Evolutionary conservation across 129 eudicot genomes (phyloP).

Genomic region (Centella asiatica): DNA sequence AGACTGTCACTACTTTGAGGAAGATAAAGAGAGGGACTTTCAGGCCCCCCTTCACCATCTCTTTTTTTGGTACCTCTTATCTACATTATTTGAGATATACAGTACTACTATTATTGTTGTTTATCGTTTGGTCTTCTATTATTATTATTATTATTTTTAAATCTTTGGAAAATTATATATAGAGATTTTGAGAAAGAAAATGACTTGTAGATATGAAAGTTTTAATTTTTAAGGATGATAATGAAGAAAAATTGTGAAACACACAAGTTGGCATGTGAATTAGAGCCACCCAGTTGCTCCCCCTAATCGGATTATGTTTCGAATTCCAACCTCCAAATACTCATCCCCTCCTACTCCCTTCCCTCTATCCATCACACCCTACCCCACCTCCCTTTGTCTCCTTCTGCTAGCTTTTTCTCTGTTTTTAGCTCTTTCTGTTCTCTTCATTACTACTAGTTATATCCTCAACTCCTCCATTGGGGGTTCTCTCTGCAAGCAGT

Average conservation of each 20-base stretch:
- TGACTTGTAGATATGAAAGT: background rate
- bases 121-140: too few relatives aligned
- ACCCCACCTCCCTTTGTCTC: slow-evolving; percentile 26
- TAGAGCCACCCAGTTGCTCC: slow-evolving; percentile 26
- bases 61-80: background rate
- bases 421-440: slow-evolving; percentile 6
- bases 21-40: background rate
- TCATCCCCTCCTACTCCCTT: slow-evolving; percentile 25
- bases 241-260: slow-evolving; percentile 29
- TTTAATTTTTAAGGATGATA: slow-evolving; percentile 9
- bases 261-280: slow-evolving; percentile 36
- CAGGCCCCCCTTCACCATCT: background rate
- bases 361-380: background rate
- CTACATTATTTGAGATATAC: too few relatives aligned
- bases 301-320: slow-evolving; percentile 34
- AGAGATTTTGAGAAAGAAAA: background rate
- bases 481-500: too few relatives aligned
- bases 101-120: too few relatives aligned
- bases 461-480: slow-evolving; percentile 4
- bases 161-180: background rate
- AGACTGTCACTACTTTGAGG: background rate
- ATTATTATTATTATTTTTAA: too few relatives aligned
- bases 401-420: slow-evolving; percentile 9
- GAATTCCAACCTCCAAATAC: slow-evolving; percentile 48
- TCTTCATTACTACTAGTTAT: slow-evolving; percentile 2